Conservation (phyloP, 768 basidiomycete species). For the Kwoniella sp. region DNA sequence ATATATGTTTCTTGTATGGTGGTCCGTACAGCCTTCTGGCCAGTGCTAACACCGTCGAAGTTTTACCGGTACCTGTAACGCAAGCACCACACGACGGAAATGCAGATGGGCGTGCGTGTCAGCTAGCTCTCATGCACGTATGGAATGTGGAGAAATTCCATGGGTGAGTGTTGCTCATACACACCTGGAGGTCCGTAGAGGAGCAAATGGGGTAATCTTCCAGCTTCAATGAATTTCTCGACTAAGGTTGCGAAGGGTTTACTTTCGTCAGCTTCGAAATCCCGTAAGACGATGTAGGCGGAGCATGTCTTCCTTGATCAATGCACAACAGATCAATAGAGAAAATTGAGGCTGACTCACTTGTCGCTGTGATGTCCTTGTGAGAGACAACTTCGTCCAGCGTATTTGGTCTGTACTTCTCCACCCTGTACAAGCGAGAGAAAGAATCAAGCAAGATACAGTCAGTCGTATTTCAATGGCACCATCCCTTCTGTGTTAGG, state of each 20-base stretch:
- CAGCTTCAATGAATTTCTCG: slow-evolving; percentile 94
- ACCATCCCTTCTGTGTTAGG: no score
- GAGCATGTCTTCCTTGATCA: no score
- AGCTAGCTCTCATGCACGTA: neutral
- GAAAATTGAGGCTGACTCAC: no score
- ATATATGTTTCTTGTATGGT: slow-evolving; percentile 83
- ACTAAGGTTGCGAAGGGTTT: slow-evolving; percentile 62
- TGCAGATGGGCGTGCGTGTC: neutral
- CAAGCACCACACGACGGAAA: no score
- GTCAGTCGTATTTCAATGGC: no score
- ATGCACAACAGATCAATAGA: no score
- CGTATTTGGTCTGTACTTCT: slow-evolving; percentile 91
- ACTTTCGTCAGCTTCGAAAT: no score
- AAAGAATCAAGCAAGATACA: no score
- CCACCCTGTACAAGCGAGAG: slow-evolving; percentile 88
- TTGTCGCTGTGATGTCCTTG: slow-evolving; percentile 89
- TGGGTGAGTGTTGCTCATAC: neutral
- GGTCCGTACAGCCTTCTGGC: slow-evolving; percentile 90
- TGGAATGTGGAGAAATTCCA: neutral
- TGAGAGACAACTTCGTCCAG: slow-evolving; percentile 96
- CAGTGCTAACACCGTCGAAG: slow-evolving; percentile 93
- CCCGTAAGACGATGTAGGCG: no score
- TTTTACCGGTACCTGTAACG: slow-evolving; percentile 81
- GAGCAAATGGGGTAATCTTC: slow-evolving; percentile 86
- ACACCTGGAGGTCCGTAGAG: slow-evolving; percentile 94